Conservation (phyloP, 345 rosid genomes). For the Gossypium sturtianum region DNA sequence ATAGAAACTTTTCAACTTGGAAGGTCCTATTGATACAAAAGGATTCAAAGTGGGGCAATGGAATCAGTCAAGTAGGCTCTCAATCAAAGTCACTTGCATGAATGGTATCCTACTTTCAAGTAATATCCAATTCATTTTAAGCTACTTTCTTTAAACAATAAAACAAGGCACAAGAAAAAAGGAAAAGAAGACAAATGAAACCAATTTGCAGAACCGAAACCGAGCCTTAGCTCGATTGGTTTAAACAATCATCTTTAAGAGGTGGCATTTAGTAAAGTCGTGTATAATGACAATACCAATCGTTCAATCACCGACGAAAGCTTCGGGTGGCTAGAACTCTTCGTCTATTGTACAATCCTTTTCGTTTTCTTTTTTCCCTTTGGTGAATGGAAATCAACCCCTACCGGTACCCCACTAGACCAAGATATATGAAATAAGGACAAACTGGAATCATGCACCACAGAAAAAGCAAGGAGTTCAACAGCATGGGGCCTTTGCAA, state of each 20-base stretch:
- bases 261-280: background rate
- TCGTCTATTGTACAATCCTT: background rate
- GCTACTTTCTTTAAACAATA: background rate
- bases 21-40: background rate
- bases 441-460: constrained; percentile 14
- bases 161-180: background rate
- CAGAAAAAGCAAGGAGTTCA: constrained; percentile 2
- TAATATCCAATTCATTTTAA: background rate
- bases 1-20: constrained; percentile 3
- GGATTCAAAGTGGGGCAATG: background rate
- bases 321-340: background rate
- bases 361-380: background rate
- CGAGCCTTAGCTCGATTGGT: background rate
- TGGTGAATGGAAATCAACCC: background rate
- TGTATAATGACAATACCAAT: background rate
- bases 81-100: constrained; percentile 5
- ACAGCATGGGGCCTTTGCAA: constrained; percentile 1
- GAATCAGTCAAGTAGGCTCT: background rate
- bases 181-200: constrained; percentile 1
- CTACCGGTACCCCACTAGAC: background rate
- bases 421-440: background rate
- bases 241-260: background rate
- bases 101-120: background rate
- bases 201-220: too few species aligned
- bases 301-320: background rate